Percentiles rank a stretch among this genome's conserved stretches.
These are phyloP conservation scores for Aureobasidium zeae DNA, from an alignment of 2,329 filamentous ascomycete genomes.

Conservation along the genomic window DNA sequence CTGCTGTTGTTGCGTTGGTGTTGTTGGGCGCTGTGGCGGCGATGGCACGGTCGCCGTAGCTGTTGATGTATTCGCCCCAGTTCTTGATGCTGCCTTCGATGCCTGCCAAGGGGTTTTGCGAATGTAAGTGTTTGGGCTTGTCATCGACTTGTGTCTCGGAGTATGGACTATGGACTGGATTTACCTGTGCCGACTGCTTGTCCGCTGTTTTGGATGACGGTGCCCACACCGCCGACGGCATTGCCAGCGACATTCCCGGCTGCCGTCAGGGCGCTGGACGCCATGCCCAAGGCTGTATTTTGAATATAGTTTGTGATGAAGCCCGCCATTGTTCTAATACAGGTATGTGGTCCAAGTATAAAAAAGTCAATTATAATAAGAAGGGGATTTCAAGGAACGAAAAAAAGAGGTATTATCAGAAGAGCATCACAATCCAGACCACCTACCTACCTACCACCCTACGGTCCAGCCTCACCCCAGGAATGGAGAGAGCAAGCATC, in stretches of 20 bases:
- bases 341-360: neutral
- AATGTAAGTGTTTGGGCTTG: no score
- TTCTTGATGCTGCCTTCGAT: constrained; percentile 28
- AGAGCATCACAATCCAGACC: neutral
- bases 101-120: no score
- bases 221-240: constrained; percentile 29
- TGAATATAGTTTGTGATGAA: constrained; percentile 26
- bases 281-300: constrained; percentile 26
- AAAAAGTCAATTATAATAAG: neutral
- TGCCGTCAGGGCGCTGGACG: constrained; percentile 28
- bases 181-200: constrained; percentile 28
- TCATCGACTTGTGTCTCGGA: constrained; percentile 13
- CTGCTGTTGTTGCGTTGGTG: constrained; percentile 17
- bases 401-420: neutral
- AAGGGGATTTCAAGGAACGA: neutral
- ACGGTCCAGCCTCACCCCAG: neutral
- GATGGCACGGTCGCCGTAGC: constrained; percentile 27
- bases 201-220: constrained; percentile 27
- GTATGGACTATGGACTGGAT: neutral
- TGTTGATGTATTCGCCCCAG: constrained; percentile 28
- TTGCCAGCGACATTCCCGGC: constrained; percentile 31
- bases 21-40: constrained; percentile 27
- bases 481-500: constrained; percentile 7
- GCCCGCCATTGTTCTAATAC: constrained; percentile 17
- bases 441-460: no score